phyloP scores from a whole-genome alignment of 78 protist genomes.

The Fonticula alba region DNA sequence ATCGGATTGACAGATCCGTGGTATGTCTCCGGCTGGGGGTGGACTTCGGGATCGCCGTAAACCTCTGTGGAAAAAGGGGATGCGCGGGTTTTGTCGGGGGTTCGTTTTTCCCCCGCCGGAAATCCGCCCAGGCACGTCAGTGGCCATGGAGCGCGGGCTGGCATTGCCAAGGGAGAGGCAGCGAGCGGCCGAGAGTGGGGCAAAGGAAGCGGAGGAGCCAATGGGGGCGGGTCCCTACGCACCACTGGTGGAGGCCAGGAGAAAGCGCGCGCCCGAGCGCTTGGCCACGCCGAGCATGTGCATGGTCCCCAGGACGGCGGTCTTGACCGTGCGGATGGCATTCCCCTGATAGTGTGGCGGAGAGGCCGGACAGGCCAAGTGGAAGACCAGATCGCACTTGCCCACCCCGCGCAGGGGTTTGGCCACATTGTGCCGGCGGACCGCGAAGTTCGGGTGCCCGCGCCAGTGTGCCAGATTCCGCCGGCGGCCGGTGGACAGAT shows the following conservation, averaged over 20 bases:
- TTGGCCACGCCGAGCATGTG: slow-evolving; percentile 58
- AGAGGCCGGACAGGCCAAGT: slow-evolving; percentile 67
- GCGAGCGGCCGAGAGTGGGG: too few species aligned
- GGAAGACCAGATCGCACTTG: slow-evolving; percentile 44
- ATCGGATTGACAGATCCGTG: slow-evolving; percentile 51
- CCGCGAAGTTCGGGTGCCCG: slow-evolving; percentile 30
- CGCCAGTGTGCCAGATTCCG: slow-evolving; percentile 15
- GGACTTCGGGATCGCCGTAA: slow-evolving; percentile 19
- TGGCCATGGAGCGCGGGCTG: too few species aligned
- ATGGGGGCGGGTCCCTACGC: slow-evolving; percentile 35
- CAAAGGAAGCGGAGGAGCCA: neutral
- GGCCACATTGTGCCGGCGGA: slow-evolving; percentile 29
- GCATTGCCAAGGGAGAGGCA: too few species aligned
- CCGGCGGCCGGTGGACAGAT: slow-evolving; percentile 21
- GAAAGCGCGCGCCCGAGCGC: slow-evolving; percentile 25
- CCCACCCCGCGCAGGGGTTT: too few species aligned
- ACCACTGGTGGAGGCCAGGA: slow-evolving; percentile 61
- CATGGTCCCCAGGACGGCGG: slow-evolving; percentile 40
- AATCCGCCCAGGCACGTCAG: too few species aligned
- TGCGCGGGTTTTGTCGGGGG: neutral
- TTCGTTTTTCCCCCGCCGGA: too few species aligned
- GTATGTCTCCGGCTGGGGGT: slow-evolving; percentile 60
- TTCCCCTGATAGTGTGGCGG: slow-evolving; percentile 45
- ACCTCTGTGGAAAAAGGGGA: neutral
- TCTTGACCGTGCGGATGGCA: slow-evolving; percentile 54